Percentiles rank a stretch among this genome's conserved stretches.
Evolutionary conservation across 306 rosid genomes (phyloP).

Genomic region (Inga leiocalycina): DNA sequence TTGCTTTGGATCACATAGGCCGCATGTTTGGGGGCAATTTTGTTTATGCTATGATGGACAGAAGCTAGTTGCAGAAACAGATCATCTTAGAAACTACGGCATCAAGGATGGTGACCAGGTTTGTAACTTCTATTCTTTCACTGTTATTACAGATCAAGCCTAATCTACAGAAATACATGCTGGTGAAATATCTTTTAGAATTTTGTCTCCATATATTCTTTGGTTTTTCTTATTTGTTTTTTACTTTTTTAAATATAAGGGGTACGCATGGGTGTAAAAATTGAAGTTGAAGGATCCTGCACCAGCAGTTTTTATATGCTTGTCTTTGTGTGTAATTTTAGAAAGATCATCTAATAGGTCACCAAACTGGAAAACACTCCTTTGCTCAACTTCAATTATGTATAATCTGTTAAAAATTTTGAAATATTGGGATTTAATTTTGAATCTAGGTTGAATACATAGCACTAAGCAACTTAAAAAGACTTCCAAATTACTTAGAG

Average conservation of each 20-base stretch:
- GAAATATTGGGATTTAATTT: not conserved
- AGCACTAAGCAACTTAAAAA: not conserved
- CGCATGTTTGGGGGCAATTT: constrained; percentile 86
- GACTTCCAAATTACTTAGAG: not conserved
- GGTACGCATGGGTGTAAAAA: not conserved
- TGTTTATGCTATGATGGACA: constrained; percentile 76
- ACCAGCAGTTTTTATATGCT: not conserved
- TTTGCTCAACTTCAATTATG: not conserved
- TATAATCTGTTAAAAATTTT: not conserved
- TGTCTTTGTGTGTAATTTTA: not conserved
- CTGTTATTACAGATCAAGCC: not conserved
- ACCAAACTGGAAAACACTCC: not conserved
- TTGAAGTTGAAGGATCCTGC: constrained; percentile 2
- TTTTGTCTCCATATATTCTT: not conserved
- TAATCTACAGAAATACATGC: not conserved
- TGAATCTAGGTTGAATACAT: not conserved
- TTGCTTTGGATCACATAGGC: constrained; percentile 53
- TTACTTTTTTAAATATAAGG: not conserved
- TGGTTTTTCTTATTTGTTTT: not conserved
- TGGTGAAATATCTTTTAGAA: not conserved
- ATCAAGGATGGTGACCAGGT: constrained; percentile 92
- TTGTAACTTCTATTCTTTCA: constrained; percentile 18
- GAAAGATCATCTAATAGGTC: not conserved
- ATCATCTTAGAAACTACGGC: constrained; percentile 57
- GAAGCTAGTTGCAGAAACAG: constrained; percentile 59